Percentiles rank a stretch among this genome's conserved stretches.
These are phyloP conservation scores for Cladosporium sp. DNA, from an alignment of 2,329 filamentous ascomycete species.

Conservation along the genomic window DNA sequence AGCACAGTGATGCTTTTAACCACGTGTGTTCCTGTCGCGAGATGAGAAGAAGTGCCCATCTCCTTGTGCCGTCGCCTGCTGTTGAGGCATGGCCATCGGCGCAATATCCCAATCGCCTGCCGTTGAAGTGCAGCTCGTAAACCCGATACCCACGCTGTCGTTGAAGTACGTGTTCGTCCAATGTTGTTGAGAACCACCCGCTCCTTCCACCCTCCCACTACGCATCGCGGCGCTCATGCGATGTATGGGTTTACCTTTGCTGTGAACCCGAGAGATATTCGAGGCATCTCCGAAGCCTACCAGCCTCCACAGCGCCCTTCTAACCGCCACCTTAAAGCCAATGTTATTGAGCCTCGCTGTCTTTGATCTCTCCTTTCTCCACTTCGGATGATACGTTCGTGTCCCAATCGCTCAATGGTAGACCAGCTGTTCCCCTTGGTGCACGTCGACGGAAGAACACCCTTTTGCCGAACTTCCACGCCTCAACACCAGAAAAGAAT, in stretches of 20 bases:
- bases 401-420: slow-evolving; percentile 35
- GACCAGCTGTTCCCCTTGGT: slow-evolving; percentile 14
- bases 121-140: slow-evolving; percentile 1
- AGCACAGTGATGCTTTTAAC: too few relatives aligned
- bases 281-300: too few relatives aligned
- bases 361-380: slow-evolving; percentile 5
- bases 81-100: too few relatives aligned
- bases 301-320: not conserved
- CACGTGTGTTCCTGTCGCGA: too few relatives aligned
- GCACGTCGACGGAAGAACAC: slow-evolving; percentile 18
- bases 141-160: too few relatives aligned
- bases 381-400: slow-evolving; percentile 24
- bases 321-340: not conserved
- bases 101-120: too few relatives aligned
- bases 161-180: not conserved
- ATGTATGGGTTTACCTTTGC: too few relatives aligned
- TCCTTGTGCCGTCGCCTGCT: too few relatives aligned
- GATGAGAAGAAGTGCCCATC: too few relatives aligned
- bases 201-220: not conserved
- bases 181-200: not conserved
- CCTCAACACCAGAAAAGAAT: slow-evolving; percentile 62
- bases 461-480: slow-evolving; percentile 65
- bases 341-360: not conserved
- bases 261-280: too few relatives aligned
- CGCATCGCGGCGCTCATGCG: not conserved